These are phyloP conservation scores for Scytalidium sp. DNA, from an alignment of 2,329 filamentous ascomycete species.

Conservation along the genomic window DNA sequence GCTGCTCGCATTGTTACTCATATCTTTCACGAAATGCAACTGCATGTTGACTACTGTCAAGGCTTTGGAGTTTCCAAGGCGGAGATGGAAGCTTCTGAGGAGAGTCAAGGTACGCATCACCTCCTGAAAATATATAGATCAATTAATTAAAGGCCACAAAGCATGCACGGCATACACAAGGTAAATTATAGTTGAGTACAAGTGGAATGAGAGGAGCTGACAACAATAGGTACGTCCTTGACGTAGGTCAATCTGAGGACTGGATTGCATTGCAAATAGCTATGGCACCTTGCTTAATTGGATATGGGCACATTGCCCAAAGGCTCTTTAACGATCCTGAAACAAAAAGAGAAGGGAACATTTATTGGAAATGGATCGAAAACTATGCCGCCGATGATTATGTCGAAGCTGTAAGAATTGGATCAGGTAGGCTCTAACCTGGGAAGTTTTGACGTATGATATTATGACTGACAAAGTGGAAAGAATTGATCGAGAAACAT, in stretches of 20 bases:
- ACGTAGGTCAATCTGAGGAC: slow-evolving; percentile 83
- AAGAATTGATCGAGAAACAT: slow-evolving; percentile 73
- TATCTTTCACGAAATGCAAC: slow-evolving; percentile 73
- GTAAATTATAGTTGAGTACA: slow-evolving; percentile 11
- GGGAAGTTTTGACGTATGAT: not conserved
- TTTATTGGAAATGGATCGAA: slow-evolving; percentile 88
- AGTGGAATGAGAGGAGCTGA: slow-evolving; percentile 4
- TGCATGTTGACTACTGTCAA: slow-evolving; percentile 81
- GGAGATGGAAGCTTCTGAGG: slow-evolving; percentile 70
- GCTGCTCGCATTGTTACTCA: slow-evolving; percentile 71
- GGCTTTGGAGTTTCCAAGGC: slow-evolving; percentile 72
- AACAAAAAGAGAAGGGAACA: slow-evolving; percentile 63
- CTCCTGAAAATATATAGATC: not conserved
- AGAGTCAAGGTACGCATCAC: slow-evolving; percentile 60
- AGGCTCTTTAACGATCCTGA: slow-evolving; percentile 62
- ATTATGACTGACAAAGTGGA: slow-evolving; percentile 1
- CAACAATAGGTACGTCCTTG: slow-evolving; percentile 70
- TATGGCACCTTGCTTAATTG: slow-evolving; percentile 83
- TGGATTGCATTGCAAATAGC: slow-evolving; percentile 84
- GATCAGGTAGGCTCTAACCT: slow-evolving; percentile 64
- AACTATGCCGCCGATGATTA: slow-evolving; percentile 86
- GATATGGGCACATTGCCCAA: slow-evolving; percentile 77
- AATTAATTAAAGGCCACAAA: slow-evolving; percentile 12
- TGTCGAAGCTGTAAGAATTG: slow-evolving; percentile 64
- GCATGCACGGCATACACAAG: slow-evolving; percentile 78